Percentiles rank a stretch among this genome's conserved stretches.
phyloP scores from a whole-genome alignment of 2,329 filamentous ascomycete species.

The Leptosphaerulina australis region DNA sequence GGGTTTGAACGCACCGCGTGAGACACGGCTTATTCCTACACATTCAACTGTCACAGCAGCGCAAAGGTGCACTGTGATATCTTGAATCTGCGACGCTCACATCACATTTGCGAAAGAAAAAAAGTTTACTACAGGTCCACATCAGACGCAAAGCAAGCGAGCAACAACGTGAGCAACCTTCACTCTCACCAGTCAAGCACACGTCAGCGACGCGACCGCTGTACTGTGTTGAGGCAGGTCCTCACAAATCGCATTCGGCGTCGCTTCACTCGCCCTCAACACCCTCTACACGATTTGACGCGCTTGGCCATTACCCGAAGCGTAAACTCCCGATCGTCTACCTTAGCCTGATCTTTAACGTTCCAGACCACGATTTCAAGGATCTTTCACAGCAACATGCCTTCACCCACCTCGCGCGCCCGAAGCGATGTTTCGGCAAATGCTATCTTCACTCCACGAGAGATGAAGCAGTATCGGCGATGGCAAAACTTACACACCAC shows the following conservation, averaged over 20 bases:
- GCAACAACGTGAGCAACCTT: background rate
- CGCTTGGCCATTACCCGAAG: background rate
- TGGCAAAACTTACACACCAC: slow-evolving; percentile 35
- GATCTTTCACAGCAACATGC: slow-evolving; percentile 6
- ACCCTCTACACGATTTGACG: background rate
- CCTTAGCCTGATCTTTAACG: background rate
- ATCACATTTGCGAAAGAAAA: background rate
- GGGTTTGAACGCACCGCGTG: slow-evolving; percentile 27
- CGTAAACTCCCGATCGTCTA: background rate
- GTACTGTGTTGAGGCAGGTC: background rate
- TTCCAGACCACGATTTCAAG: background rate
- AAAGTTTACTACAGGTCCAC: background rate
- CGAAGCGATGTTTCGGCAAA: slow-evolving; percentile 29
- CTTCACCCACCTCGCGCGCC: slow-evolving; percentile 1
- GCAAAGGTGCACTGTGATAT: background rate
- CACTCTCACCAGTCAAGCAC: slow-evolving; percentile 9
- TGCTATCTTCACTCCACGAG: slow-evolving; percentile 31
- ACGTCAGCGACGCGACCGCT: background rate
- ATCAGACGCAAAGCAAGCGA: background rate
- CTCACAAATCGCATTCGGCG: background rate
- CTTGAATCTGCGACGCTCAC: background rate
- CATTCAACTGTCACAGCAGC: background rate
- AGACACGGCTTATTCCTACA: slow-evolving; percentile 7
- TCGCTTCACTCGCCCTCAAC: background rate
- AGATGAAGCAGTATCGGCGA: slow-evolving; percentile 37